Conservation (phyloP, 2,329 filamentous ascomycete genomes). For the Neocucurbitaria cava region DNA sequence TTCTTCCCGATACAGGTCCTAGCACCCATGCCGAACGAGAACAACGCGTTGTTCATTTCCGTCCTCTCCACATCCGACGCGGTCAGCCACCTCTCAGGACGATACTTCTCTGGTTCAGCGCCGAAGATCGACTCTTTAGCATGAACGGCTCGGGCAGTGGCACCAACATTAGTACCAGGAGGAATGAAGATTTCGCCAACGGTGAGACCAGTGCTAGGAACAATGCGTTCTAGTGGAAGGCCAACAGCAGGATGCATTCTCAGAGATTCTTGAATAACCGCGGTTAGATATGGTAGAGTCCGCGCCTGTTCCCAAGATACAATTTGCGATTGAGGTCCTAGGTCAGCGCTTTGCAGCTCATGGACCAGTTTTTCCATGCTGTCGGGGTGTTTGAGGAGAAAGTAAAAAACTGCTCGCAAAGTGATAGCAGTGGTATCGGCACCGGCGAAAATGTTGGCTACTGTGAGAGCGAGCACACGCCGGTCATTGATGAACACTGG, state of each 20-base stretch:
- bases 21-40: slow-evolving; percentile 28
- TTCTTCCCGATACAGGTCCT: slow-evolving; percentile 34
- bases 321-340: slow-evolving; percentile 20
- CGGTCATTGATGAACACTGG: slow-evolving; percentile 14
- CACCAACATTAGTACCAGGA: slow-evolving; percentile 51
- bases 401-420: slow-evolving; percentile 46
- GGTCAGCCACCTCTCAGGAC: slow-evolving; percentile 54
- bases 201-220: slow-evolving; percentile 36
- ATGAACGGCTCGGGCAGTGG: slow-evolving; percentile 56
- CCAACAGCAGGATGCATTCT: slow-evolving; percentile 54
- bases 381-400: slow-evolving; percentile 23
- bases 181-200: slow-evolving; percentile 51
- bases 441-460: slow-evolving; percentile 37
- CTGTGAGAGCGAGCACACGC: slow-evolving; percentile 22
- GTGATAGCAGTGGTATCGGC: slow-evolving; percentile 58
- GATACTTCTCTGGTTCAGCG: slow-evolving; percentile 46
- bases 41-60: slow-evolving; percentile 12
- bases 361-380: slow-evolving; percentile 22
- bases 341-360: slow-evolving; percentile 22
- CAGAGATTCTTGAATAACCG: slow-evolving; percentile 53
- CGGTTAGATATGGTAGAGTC: slow-evolving; percentile 53
- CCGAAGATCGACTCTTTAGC: slow-evolving; percentile 51
- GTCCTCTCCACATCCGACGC: slow-evolving; percentile 7
- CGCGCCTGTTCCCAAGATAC: slow-evolving; percentile 32
- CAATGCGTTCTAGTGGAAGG: slow-evolving; percentile 47